Evolutionary conservation across 306 rosid species (phyloP).

Genomic region (Malus fusca): DNA sequence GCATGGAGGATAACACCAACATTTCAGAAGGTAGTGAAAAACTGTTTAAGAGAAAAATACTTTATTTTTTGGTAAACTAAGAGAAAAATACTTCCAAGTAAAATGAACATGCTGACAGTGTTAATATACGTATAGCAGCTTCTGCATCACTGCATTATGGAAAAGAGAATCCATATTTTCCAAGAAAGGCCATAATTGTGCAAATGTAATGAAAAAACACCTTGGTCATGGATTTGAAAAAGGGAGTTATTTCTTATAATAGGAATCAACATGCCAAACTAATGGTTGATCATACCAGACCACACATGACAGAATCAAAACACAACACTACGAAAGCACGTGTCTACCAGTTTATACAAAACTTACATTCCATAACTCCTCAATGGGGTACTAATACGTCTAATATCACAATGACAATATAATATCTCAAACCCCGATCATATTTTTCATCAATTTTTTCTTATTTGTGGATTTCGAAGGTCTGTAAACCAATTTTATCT

Average conservation of each 20-base stretch:
- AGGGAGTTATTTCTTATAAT: neutral
- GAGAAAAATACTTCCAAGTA: neutral
- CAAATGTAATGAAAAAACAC: neutral
- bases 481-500: neutral
- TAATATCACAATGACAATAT: neutral
- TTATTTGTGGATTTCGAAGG: neutral
- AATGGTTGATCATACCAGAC: neutral
- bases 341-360: neutral
- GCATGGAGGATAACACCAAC: slow-evolving; percentile 28
- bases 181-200: neutral
- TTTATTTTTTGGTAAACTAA: no score
- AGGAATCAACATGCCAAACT: neutral
- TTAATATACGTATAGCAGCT: neutral
- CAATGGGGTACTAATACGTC: neutral
- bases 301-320: neutral
- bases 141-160: neutral
- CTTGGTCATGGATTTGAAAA: neutral
- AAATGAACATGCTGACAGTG: neutral
- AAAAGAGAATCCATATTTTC: neutral
- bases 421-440: neutral
- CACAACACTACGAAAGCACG: neutral
- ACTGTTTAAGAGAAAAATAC: neutral
- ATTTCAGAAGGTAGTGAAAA: slow-evolving; percentile 15
- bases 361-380: neutral
- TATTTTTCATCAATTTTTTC: neutral